Conservation (phyloP, 345 rosid genomes). For the Moringa oleifera region DNA sequence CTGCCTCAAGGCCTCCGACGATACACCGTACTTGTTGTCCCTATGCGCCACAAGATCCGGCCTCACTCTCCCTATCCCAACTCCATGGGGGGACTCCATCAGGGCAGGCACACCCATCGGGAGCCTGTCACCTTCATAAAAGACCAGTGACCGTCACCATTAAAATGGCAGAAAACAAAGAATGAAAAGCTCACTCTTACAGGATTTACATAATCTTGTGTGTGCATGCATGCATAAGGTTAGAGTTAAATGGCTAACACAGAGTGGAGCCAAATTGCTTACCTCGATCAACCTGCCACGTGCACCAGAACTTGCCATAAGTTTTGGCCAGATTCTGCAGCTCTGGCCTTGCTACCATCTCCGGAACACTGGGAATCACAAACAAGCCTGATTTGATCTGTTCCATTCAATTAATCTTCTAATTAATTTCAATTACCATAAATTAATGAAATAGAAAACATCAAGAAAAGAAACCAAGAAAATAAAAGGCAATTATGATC, state of each 20-base stretch:
- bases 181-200: no score
- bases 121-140: slow-evolving; percentile 51
- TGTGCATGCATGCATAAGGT: no score
- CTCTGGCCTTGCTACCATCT: slow-evolving; percentile 55
- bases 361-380: slow-evolving; percentile 66
- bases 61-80: slow-evolving; percentile 43
- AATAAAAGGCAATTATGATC: no score
- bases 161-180: no score
- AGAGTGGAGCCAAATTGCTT: no score
- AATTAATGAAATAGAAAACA: no score
- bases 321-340: slow-evolving; percentile 56
- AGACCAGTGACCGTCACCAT: no score
- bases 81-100: slow-evolving; percentile 75
- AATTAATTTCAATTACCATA: no score
- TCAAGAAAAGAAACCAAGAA: no score
- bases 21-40: slow-evolving; percentile 47
- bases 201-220: no score
- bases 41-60: slow-evolving; percentile 41
- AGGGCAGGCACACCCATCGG: slow-evolving; percentile 60
- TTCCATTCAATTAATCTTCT: background rate
- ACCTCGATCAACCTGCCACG: slow-evolving; percentile 87
- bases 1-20: slow-evolving; percentile 26
- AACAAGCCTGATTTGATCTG: slow-evolving; percentile 65
- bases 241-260: no score
- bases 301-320: slow-evolving; percentile 90